Base-by-base conservation (phyloP, 495 filamentous ascomycete genomes). In the Talaromyces borbonicus region DNA sequence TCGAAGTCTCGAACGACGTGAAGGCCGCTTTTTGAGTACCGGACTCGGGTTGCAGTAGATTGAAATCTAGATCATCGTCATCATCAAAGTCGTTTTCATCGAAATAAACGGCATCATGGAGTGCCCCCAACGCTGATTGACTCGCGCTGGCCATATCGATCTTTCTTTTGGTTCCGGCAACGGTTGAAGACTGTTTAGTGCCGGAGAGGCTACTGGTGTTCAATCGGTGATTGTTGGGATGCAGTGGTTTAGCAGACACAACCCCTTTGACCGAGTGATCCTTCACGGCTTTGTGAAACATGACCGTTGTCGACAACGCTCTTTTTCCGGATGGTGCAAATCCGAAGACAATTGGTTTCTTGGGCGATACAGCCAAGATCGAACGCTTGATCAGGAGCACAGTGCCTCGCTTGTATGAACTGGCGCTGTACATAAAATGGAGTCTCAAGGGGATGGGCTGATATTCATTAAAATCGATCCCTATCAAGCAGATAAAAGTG, bases 81-180 rank as follows among this genome's bases (percentile, higher is more conserved):
- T 74, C 68, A 23, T 75, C 73, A 26, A 77, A 77, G 50, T 77
- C 73, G 43, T 77, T 73, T 49, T 74, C 72, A 49, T 75, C 70
- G 35, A 77, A 75, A 45, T 66, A 74, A 22, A 75, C 69, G 20
- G 58, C 59, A 38, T 50, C 66, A 48, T 72, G 68, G 25, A 72
- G 57, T 12, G 68, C 66, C 2, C 68, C 65, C 36, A 72, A 49
- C 2, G 56, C 51, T 0, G 65, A 68, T 24, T 56, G 50, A 20
- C 58, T 57, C 3, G 54, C 41, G 44, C 50, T 56, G 18, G 55
- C 49, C 57, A 66, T 58, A 20, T 72, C 68, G 26, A 69, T 56
- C 52, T 72, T 72, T 30, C 68, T 61, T 51, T 72, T 72, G 46
- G 67, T 54, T 8, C 63, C 66, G 0, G 61, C 59, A 36, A 61